phyloP scores from a whole-genome alignment of 225 moss, liverwort and hornwort species.

The Polytrichum formosum region DNA sequence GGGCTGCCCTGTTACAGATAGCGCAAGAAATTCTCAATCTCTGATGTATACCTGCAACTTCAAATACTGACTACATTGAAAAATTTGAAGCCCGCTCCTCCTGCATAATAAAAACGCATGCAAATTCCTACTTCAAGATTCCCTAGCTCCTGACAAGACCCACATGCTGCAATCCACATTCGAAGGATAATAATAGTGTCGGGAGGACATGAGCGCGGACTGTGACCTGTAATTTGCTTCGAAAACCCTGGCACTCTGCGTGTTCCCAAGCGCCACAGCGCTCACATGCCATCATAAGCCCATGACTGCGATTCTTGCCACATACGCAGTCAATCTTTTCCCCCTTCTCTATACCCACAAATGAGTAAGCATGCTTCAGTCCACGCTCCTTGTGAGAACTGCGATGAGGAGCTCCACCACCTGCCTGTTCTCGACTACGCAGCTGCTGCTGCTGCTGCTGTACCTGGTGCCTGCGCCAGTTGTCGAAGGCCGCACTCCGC shows the following conservation, averaged over 20 bases:
- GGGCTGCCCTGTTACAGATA: constrained; percentile 40
- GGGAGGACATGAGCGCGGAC: constrained; percentile 40
- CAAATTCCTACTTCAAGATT: constrained; percentile 35
- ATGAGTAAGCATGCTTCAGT: constrained; percentile 80
- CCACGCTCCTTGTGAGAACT: constrained; percentile 74
- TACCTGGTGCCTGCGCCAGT: constrained; percentile 70
- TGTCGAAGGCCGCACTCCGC: constrained; percentile 83
- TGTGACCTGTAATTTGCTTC: constrained; percentile 83
- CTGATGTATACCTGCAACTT: constrained; percentile 37
- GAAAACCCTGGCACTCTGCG: constrained; percentile 97
- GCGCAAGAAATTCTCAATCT: constrained; percentile 48
- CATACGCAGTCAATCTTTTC: constrained; percentile 95
- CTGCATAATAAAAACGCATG: constrained; percentile 51
- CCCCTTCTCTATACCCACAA: constrained; percentile 84
- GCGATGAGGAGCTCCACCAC: constrained; percentile 24
- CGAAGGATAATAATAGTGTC: constrained; percentile 32
- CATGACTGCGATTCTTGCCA: constrained; percentile 93
- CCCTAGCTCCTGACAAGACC: constrained; percentile 41
- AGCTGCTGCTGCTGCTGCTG: constrained; percentile 48
- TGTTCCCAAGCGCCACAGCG: constrained; percentile 95
- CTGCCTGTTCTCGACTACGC: constrained; percentile 50
- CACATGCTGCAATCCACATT: constrained; percentile 35
- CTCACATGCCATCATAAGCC: constrained; percentile 97
- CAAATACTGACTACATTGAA: constrained; percentile 48
- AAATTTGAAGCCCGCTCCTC: constrained; percentile 50